phyloP scores from a whole-genome alignment of 129 eudicot species.

The Mikania micrantha region DNA sequence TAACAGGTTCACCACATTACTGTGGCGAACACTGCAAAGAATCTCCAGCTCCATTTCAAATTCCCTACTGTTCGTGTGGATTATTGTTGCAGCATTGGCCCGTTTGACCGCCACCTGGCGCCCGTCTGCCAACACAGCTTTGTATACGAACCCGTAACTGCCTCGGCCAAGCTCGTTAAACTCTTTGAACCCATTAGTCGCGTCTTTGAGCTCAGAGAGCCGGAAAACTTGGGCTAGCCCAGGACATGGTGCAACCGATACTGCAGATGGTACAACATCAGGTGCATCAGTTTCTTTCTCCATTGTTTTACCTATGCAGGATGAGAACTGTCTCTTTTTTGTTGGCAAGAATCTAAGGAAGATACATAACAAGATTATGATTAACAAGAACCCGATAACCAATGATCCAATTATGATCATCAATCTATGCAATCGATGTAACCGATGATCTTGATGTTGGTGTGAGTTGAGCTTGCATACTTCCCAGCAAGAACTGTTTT shows the following conservation, averaged over 20 bases:
- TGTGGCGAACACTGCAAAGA: conserved; percentile 77
- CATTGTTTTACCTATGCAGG: conserved; percentile 42
- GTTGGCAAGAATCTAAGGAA: conserved; percentile 34
- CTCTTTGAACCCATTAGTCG: conserved; percentile 94
- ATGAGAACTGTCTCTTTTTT: conserved; percentile 50
- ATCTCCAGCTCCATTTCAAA: conserved; percentile 85
- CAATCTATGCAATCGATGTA: conserved; percentile 34
- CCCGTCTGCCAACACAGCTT: conserved; percentile 78
- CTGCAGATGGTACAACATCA: conserved; percentile 33
- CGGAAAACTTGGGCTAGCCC: conserved; percentile 86
- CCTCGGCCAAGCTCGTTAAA: conserved; percentile 96
- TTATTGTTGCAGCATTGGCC: conserved; percentile 95
- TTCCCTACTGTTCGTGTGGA: conserved; percentile 76
- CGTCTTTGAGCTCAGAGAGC: conserved; percentile 85
- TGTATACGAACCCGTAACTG: conserved; percentile 93
- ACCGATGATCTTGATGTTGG: conserved; percentile 37
- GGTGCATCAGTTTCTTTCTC: conserved; percentile 44
- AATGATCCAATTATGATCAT: conserved; percentile 57
- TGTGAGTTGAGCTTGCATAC: conserved; percentile 54
- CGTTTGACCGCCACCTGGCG: conserved; percentile 88
- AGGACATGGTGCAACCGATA: conserved; percentile 59
- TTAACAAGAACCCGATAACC: conserved; percentile 40
- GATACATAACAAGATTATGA: conserved; percentile 47
- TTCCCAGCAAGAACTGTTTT: conserved; percentile 75
- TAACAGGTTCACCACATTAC: conserved; percentile 68